Conservation (phyloP, 768 basidiomycete species). For the Pluteus cervinus region DNA sequence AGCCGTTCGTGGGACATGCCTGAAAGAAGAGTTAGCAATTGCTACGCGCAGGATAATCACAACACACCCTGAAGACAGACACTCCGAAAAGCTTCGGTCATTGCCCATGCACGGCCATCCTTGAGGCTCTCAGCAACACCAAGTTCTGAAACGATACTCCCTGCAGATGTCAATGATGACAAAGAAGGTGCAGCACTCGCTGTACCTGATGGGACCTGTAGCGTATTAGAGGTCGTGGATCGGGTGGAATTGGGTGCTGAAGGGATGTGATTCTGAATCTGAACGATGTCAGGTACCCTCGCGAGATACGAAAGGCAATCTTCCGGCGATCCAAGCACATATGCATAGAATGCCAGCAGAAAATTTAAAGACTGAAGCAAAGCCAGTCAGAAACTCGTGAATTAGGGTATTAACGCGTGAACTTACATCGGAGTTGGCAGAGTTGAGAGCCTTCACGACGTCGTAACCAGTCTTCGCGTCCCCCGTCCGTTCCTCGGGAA, state of each 20-base stretch:
- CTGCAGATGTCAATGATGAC: slow-evolving; percentile 42
- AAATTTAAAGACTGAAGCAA: slow-evolving; percentile 54
- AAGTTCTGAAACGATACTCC: slow-evolving; percentile 40
- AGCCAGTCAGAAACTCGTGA: slow-evolving; percentile 5
- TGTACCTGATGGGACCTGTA: slow-evolving; percentile 24
- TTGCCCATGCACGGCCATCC: slow-evolving; percentile 68
- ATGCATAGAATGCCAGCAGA: slow-evolving; percentile 73
- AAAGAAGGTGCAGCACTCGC: slow-evolving; percentile 16
- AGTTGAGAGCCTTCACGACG: slow-evolving; percentile 41
- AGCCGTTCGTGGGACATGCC: slow-evolving; percentile 75
- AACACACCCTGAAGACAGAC: slow-evolving; percentile 70
- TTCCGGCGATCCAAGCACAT: slow-evolving; percentile 61
- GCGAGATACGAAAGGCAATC: slow-evolving; percentile 58
- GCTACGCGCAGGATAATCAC: neutral
- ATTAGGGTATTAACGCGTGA: neutral
- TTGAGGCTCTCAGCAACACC: slow-evolving; percentile 49
- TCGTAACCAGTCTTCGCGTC: slow-evolving; percentile 55
- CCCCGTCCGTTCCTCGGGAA: slow-evolving; percentile 47
- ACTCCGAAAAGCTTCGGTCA: slow-evolving; percentile 69
- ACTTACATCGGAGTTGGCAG: slow-evolving; percentile 55
- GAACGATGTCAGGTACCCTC: slow-evolving; percentile 47
- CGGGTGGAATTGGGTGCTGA: slow-evolving; percentile 22
- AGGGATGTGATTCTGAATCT: slow-evolving; percentile 50
- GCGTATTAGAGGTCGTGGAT: slow-evolving; percentile 22
- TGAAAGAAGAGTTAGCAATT: slow-evolving; percentile 19